A percentile compares a stretch with the other conserved stretches of the same genome.
These are phyloP conservation scores for Yarrowia osloensis DNA, from an alignment of 805 yeast species.

Conservation along the genomic window DNA sequence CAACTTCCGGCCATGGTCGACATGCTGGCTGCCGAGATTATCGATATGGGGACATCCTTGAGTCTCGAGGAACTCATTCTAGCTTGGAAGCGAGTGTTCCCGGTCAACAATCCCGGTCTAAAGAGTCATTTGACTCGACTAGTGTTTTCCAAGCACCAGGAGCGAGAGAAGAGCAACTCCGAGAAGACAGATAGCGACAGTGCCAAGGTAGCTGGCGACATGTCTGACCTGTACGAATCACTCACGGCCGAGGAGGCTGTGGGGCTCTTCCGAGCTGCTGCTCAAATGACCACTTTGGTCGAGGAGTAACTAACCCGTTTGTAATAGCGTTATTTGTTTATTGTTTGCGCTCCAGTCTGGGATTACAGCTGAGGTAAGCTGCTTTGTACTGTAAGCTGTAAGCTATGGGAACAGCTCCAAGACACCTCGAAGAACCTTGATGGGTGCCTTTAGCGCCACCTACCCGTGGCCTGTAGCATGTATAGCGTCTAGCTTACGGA, in stretches of 20 bases:
- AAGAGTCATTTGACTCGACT: background rate
- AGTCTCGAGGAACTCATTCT: background rate
- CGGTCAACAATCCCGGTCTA: background rate
- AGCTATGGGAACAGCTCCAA: no score
- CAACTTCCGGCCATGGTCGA: background rate
- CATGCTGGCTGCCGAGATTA: background rate
- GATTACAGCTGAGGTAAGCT: background rate
- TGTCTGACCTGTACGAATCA: background rate
- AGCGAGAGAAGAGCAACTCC: background rate
- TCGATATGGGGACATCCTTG: background rate
- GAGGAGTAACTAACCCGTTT: background rate
- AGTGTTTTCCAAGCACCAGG: background rate
- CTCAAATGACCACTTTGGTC: background rate
- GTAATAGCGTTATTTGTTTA: no score
- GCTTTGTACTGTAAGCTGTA: no score
- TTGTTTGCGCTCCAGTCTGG: background rate
- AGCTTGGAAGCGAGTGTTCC: background rate
- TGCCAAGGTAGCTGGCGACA: no score
- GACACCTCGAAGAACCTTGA: background rate
- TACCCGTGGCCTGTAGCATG: background rate
- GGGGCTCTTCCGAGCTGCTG: background rate
- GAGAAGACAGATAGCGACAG: background rate
- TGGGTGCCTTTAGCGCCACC: background rate
- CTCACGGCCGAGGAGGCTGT: background rate
- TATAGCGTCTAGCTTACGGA: background rate